phyloP scores from a whole-genome alignment of 208 protist species.

The Leptomonas seymouri region DNA sequence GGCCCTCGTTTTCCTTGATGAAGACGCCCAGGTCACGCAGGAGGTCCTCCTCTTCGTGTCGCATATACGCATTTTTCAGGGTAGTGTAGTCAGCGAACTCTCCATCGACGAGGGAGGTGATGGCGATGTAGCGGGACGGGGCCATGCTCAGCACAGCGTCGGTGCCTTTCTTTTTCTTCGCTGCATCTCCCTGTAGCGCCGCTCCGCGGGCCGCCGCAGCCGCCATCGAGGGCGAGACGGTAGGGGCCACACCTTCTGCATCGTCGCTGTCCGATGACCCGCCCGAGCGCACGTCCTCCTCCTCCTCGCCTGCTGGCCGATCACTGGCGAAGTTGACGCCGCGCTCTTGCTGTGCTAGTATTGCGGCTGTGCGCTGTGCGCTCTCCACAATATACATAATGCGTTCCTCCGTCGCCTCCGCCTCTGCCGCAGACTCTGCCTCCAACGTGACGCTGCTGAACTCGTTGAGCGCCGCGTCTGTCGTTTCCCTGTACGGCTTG shows the following conservation, averaged over 20 bases:
- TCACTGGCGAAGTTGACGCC: slow-evolving; percentile 25
- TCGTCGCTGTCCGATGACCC: slow-evolving; percentile 44
- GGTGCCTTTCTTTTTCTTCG: slow-evolving; percentile 29
- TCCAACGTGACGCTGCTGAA: slow-evolving; percentile 59
- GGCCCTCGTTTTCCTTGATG: slow-evolving; percentile 85
- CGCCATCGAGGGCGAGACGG: slow-evolving; percentile 11
- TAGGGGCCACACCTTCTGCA: slow-evolving; percentile 12
- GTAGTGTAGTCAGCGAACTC: slow-evolving; percentile 91
- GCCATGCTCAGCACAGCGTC: slow-evolving; percentile 45
- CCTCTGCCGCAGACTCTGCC: slow-evolving; percentile 40
- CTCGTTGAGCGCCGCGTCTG: slow-evolving; percentile 34
- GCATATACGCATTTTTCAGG: slow-evolving; percentile 80
- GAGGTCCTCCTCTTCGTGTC: slow-evolving; percentile 76
- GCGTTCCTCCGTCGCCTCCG: slow-evolving; percentile 39
- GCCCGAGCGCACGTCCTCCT: slow-evolving; percentile 34
- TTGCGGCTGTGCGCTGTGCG: slow-evolving; percentile 49
- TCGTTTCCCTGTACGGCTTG: slow-evolving; percentile 33
- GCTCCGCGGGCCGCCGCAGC: slow-evolving; percentile 22
- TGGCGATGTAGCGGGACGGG: slow-evolving; percentile 79
- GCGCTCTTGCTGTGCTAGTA: slow-evolving; percentile 57
- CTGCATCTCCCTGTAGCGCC: slow-evolving; percentile 22
- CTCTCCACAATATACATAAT: slow-evolving; percentile 51
- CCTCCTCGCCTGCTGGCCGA: slow-evolving; percentile 12
- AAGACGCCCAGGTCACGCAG: slow-evolving; percentile 75
- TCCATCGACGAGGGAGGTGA: slow-evolving; percentile 85